phyloP scores from a whole-genome alignment of 305 asterid species.

The Stenogyne calaminthoides region DNA sequence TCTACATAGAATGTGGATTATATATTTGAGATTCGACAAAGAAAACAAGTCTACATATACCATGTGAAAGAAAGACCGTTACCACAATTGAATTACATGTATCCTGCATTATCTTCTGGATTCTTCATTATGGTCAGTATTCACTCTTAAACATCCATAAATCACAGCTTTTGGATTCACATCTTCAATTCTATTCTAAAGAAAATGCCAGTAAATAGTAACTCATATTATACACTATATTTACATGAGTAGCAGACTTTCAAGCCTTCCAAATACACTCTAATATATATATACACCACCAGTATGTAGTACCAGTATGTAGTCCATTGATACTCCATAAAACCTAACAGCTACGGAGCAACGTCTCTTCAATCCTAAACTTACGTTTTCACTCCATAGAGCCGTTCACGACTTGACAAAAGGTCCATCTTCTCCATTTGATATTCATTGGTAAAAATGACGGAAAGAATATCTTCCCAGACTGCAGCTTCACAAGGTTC shows the following conservation, averaged over 20 bases:
- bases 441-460: slow-evolving; percentile 52
- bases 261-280: background rate
- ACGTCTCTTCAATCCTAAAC: background rate
- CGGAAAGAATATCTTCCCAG: slow-evolving; percentile 43
- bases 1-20: too few species aligned
- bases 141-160: background rate
- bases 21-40: too few species aligned
- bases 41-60: too few species aligned
- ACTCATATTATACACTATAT: background rate
- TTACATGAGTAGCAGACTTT: slow-evolving; percentile 2
- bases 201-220: background rate
- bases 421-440: slow-evolving; percentile 51
- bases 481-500: slow-evolving; percentile 66
- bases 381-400: background rate
- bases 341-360: background rate
- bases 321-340: background rate
- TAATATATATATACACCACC: background rate
- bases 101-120: too few species aligned
- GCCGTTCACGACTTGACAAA: slow-evolving; percentile 36
- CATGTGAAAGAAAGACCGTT: too few species aligned
- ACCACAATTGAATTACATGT: too few species aligned
- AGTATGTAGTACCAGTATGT: too few species aligned
- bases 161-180: background rate
- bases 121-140: background rate
- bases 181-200: background rate